phyloP scores from a whole-genome alignment of 257 asterid species.

The Ilex asprella region DNA sequence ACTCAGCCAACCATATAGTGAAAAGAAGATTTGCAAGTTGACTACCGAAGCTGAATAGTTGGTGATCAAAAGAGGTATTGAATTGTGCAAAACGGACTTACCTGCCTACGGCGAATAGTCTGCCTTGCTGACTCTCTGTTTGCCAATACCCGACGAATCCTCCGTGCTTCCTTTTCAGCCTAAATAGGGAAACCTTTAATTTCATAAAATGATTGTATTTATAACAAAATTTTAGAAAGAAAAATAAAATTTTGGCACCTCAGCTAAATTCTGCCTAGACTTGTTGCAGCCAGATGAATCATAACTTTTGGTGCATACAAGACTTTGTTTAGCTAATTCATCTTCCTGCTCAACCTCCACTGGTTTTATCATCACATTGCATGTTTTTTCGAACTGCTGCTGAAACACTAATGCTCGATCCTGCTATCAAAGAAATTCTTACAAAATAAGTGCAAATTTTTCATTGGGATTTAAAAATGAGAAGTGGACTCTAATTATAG shows the following conservation, averaged over 20 bases:
- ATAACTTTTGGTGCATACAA: slow-evolving; percentile 16
- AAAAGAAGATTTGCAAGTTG: too few relatives aligned
- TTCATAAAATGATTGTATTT: background rate
- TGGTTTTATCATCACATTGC: background rate
- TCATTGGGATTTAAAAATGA: too few relatives aligned
- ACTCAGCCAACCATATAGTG: too few relatives aligned
- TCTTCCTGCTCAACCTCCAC: slow-evolving; percentile 11
- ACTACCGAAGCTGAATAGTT: too few relatives aligned
- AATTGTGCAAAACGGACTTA: background rate
- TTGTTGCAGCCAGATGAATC: slow-evolving; percentile 20
- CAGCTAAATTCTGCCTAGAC: slow-evolving; percentile 33
- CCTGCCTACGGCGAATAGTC: slow-evolving; percentile 90
- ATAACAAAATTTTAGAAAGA: background rate
- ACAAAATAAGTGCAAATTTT: too few relatives aligned
- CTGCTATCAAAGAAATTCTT: slow-evolving; percentile 20
- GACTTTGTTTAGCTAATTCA: slow-evolving; percentile 8
- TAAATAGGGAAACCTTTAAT: slow-evolving; percentile 12
- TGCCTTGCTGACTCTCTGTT: slow-evolving; percentile 92
- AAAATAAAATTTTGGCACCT: slow-evolving; percentile 26
- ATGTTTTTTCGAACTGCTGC: background rate
- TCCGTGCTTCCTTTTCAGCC: slow-evolving; percentile 66
- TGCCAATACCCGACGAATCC: slow-evolving; percentile 58
- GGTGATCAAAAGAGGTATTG: too few relatives aligned
- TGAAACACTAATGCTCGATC: slow-evolving; percentile 15
- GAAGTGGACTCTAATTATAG: too few relatives aligned